Evolutionary conservation across 371 early-diverging fungal species (phyloP).

Genomic region (Mortierella sp.): DNA sequence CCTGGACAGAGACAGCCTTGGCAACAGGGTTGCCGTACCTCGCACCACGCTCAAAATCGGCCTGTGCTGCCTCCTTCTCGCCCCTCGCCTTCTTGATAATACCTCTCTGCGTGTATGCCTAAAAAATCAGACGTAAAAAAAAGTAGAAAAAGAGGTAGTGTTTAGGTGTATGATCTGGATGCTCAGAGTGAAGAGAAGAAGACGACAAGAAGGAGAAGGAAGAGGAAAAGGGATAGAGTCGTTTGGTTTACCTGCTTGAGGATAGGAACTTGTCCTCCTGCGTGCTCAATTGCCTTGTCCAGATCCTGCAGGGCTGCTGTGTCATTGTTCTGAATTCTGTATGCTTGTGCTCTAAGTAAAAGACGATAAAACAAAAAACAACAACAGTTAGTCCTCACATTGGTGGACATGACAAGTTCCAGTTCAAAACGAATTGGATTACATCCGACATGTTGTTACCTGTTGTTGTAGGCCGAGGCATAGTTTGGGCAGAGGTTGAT

Average conservation of each 20-base stretch:
- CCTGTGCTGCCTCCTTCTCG: constrained; percentile 73
- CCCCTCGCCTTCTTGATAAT: constrained; percentile 76
- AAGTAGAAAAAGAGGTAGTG: not conserved
- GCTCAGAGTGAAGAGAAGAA: too few species aligned
- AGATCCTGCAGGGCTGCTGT: constrained; percentile 77
- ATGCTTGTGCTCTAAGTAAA: constrained; percentile 76
- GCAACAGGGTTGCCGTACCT: constrained; percentile 88
- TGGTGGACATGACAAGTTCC: not conserved
- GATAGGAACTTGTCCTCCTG: constrained; percentile 71
- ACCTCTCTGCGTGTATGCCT: constrained; percentile 92
- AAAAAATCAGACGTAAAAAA: not conserved
- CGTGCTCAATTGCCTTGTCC: constrained; percentile 76
- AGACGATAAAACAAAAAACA: not conserved
- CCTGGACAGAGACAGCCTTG: constrained; percentile 77
- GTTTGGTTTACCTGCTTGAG: constrained; percentile 70
- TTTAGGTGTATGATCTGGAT: not conserved
- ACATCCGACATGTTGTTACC: too few species aligned
- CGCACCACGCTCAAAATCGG: constrained; percentile 86
- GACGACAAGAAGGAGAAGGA: not conserved
- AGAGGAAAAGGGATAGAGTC: not conserved
- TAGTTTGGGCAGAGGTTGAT: constrained; percentile 74
- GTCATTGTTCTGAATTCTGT: constrained; percentile 71
- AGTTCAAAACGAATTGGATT: too few species aligned
- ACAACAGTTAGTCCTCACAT: not conserved
- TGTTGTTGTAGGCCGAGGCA: constrained; percentile 89